phyloP scores from a whole-genome alignment of 2,329 filamentous ascomycete species.

The Hypoxylon sp. region DNA sequence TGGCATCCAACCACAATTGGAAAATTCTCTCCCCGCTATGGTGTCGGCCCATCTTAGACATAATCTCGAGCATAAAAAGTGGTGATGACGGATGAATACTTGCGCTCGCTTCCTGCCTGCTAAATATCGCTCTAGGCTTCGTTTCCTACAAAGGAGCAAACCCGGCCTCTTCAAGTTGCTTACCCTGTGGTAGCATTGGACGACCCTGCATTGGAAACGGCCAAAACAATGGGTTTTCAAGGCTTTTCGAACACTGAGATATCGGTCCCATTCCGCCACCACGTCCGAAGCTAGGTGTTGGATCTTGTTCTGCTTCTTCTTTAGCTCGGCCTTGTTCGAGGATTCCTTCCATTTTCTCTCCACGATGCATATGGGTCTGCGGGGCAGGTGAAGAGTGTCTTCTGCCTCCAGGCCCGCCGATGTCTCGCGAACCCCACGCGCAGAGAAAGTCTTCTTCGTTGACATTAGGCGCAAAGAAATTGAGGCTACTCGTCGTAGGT shows the following conservation, averaged over 20 bases:
- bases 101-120: neutral
- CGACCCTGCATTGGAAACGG: slow-evolving; percentile 73
- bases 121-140: neutral
- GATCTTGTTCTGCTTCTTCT: slow-evolving; percentile 36
- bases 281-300: slow-evolving; percentile 17
- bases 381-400: slow-evolving; percentile 28
- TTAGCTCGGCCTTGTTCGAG: slow-evolving; percentile 30
- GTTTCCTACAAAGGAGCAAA: slow-evolving; percentile 61
- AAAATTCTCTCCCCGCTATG: neutral
- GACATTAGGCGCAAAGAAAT: slow-evolving; percentile 70
- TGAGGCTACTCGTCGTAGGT: slow-evolving; percentile 67
- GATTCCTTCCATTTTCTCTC: slow-evolving; percentile 49
- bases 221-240: slow-evolving; percentile 72
- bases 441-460: slow-evolving; percentile 64
- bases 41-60: neutral
- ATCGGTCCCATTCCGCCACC: slow-evolving; percentile 36
- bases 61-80: neutral
- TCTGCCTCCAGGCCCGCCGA: slow-evolving; percentile 23
- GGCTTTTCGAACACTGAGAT: slow-evolving; percentile 53
- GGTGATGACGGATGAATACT: neutral
- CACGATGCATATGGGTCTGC: slow-evolving; percentile 26
- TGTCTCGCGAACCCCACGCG: slow-evolving; percentile 58
- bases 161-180: slow-evolving; percentile 66
- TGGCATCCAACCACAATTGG: neutral
- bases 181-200: slow-evolving; percentile 66